Base-by-base conservation (phyloP, 768 basidiomycete genomes). In the Paxillus rubicundulus region DNA sequence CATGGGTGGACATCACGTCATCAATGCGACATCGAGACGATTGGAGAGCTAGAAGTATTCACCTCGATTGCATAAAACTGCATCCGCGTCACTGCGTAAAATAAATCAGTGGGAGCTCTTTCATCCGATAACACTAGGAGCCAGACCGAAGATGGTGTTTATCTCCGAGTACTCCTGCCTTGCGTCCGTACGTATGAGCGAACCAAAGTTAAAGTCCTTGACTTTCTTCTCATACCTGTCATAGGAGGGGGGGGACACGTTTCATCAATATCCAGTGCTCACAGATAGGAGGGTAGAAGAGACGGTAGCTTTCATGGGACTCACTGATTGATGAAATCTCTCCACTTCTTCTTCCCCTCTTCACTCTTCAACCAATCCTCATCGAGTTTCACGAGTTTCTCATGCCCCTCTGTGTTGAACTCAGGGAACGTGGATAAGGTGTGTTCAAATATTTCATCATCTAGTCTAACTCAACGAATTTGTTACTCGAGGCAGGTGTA, bases 141-240 rank as follows among this genome's bases (percentile, higher is more conserved):
- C 66, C 80, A 17, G 64, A 89, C 94, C 95, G 64, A 99, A 94
- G 57, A 98, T 96, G 6, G 93, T 90, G 74, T 98, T 99, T 30
- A 77, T 80, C 76, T 98, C 89, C 10, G 81, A 84, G 69, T 98
- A 99, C 66, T 95, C 92, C 50, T 82, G 77, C 44, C 74, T 75
- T 34, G 87, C 80, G 63, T 97, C 82, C 43, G 82, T 86, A 46
- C 97, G 82, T 57, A 99, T 87, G 59, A 99, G 76, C 2, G 92
- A 98, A 17, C 97, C 97, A 72, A 98, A 98, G 78, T 98, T 98
- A 73, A 88, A 92, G 59, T 98, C 93, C 63, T 89, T 87, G 49
- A 98, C 76, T 64, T 87, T 89, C 53, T 88, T 85, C 73, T 96
- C 89, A 73, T 95, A 97, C 53, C 91, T 91, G 28, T 34, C 53